Percentiles rank a stretch among this genome's conserved stretches.
phyloP scores from a whole-genome alignment of 2,329 filamentous ascomycete species.

The Fusarium sp. region DNA sequence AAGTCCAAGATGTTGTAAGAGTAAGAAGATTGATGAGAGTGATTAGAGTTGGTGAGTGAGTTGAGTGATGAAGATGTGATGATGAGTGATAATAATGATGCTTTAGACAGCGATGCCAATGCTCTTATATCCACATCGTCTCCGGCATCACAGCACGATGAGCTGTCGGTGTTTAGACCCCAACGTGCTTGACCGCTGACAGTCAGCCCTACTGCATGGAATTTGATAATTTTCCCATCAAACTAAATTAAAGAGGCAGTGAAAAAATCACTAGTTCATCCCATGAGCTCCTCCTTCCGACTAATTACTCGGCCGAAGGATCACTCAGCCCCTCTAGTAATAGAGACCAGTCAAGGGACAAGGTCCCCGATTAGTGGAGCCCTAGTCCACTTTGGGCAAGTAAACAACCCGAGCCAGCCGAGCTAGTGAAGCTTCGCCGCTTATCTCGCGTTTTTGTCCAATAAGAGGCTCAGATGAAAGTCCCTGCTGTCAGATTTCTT shows the following conservation, averaged over 20 bases:
- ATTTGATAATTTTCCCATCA: not conserved
- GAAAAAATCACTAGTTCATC: not conserved
- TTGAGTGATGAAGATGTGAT: not conserved
- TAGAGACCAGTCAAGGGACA: not conserved
- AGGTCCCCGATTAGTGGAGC: not conserved
- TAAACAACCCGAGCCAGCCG: too few species aligned
- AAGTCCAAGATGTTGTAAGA: not conserved
- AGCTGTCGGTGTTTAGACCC: not conserved
- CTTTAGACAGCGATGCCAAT: not conserved
- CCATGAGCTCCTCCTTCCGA: not conserved
- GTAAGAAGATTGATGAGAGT: not conserved
- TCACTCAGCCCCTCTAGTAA: not conserved
- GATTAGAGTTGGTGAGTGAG: not conserved
- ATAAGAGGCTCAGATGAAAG: accelerated
- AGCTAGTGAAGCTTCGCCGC: not conserved
- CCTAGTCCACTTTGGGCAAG: not conserved
- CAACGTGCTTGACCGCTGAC: not conserved
- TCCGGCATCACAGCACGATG: not conserved
- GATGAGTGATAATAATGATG: not conserved
- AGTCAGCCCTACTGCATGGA: not conserved
- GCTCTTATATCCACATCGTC: not conserved
- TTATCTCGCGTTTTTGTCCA: accelerated
- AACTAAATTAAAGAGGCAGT: not conserved
- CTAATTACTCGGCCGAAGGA: not conserved
- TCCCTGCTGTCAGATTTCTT: not conserved